Conservation (phyloP, 2,329 filamentous ascomycete species). For the Fusarium sambucinum region DNA sequence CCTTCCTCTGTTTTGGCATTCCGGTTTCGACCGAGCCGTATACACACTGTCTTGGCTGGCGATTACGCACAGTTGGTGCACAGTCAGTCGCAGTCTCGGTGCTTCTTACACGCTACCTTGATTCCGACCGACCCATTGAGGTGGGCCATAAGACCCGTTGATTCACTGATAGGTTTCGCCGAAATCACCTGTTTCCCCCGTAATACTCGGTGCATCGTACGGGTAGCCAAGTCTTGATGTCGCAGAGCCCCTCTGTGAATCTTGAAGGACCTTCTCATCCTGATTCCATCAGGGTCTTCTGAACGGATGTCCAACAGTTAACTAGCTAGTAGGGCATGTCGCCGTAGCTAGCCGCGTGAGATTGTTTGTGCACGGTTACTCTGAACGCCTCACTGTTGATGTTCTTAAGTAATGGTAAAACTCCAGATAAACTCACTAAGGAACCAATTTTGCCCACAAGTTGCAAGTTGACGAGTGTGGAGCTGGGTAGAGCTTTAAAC, state of each 20-base stretch:
- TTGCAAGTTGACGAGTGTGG: conserved; percentile 34
- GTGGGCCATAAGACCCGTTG: conserved; percentile 22
- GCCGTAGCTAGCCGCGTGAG: conserved; percentile 42
- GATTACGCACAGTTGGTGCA: neutral
- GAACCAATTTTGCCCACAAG: conserved; percentile 38
- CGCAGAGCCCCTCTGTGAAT: conserved; percentile 15
- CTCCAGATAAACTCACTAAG: conserved; percentile 19
- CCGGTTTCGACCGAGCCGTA: conserved; percentile 48
- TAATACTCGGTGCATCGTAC: conserved; percentile 16
- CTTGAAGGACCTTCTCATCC: conserved; percentile 9
- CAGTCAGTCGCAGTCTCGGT: conserved; percentile 21
- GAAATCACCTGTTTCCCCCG: conserved; percentile 41
- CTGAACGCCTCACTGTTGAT: conserved; percentile 32
- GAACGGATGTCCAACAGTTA: conserved; percentile 7
- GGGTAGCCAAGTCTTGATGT: conserved; percentile 19
- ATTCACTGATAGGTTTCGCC: conserved; percentile 36
- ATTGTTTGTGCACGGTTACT: conserved; percentile 29
- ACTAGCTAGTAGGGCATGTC: conserved; percentile 7
- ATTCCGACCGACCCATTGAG: conserved; percentile 26
- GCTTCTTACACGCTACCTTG: conserved; percentile 10
- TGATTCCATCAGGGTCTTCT: conserved; percentile 5
- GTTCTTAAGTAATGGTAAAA: conserved; percentile 14
- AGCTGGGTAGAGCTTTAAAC: conserved; percentile 17
- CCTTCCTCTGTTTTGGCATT: conserved; percentile 22
- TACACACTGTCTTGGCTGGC: conserved; percentile 13